Conservation (phyloP, 805 yeast genomes). For the Saccharomyces jurei region DNA sequence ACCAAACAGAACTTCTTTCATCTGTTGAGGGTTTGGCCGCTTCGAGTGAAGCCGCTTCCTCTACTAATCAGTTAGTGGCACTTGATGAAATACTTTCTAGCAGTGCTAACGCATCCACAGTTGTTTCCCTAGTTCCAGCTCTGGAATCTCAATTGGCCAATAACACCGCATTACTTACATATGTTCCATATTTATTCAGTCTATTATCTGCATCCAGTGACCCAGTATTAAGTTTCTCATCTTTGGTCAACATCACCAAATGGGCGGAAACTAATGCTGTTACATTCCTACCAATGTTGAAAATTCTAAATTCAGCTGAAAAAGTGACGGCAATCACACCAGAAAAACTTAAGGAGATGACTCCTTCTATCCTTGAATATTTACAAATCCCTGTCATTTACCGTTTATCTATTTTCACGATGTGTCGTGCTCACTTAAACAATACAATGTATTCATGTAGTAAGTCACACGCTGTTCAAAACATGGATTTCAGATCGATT, state of each 20-base stretch:
- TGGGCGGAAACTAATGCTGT: slow-evolving; percentile 18
- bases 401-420: slow-evolving; percentile 25
- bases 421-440: slow-evolving; percentile 20
- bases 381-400: slow-evolving; percentile 23
- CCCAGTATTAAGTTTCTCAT: slow-evolving; percentile 18
- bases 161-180: slow-evolving; percentile 10
- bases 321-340: slow-evolving; percentile 10
- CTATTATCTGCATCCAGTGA: slow-evolving; percentile 18
- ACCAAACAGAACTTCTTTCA: slow-evolving; percentile 14
- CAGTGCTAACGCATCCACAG: slow-evolving; percentile 17
- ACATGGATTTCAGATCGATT: slow-evolving; percentile 26
- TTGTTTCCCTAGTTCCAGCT: slow-evolving; percentile 13
- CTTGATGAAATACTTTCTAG: slow-evolving; percentile 16
- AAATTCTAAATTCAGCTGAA: slow-evolving; percentile 14
- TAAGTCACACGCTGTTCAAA: slow-evolving; percentile 28
- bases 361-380: slow-evolving; percentile 21
- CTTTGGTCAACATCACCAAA: slow-evolving; percentile 19
- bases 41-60: slow-evolving; percentile 11
- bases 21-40: slow-evolving; percentile 18
- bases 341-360: slow-evolving; percentile 15
- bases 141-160: slow-evolving; percentile 12
- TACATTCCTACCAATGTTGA: slow-evolving; percentile 16
- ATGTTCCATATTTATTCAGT: slow-evolving; percentile 18
- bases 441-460: slow-evolving; percentile 20
- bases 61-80: slow-evolving; percentile 19